Evolutionary conservation across 2,329 filamentous ascomycete species (phyloP), one percentile per base, ranked within the genome.

Genomic region (Phyllosticta capitalensis): DNA sequence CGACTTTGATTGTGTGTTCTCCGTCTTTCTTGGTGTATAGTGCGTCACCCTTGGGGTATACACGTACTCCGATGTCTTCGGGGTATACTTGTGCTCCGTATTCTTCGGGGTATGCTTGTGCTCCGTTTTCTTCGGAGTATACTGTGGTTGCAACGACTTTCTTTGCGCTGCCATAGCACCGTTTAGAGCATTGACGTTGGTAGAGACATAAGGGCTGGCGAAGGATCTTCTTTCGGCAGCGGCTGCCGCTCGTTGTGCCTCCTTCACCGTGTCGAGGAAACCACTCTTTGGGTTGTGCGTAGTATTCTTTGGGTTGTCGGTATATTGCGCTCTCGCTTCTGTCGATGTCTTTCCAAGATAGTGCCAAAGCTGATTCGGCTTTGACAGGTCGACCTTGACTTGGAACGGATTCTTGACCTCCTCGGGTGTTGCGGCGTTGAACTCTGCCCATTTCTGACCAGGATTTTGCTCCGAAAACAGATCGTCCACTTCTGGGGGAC

Each of bases 271-370:
- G 52, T 90, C 86, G 69, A 91, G 72, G 72, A 87, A 92, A 69
- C 87, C 88, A 64, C 84, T 85, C 73, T 82, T 86, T 1, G 80
- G 75, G 61, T 90, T 89, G 71, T 90, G 81, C 52, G 76, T 76
- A n/a, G 74, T 79, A 61, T 77, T 78, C 61, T 74, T 76, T 51
- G 81, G 83, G 73, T 95, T 85, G 67, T 94, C 89, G 4, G 92
- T 95, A 74, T 94, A 99, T 71, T 95, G 90, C 24, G 91, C 87
- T 72, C 87, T 91, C 58, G 90, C 88, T 68, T 97, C 92, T 6
- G 92, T 96, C 21, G 92, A 97, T 20, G 82, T 83, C 70, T 84
- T 84, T 30, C 90, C 90, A 62, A 99, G 80, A 71, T 96, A 97
- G 75, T 90, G 83, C 90, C 92, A 97, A 19, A 96, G 72, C 69